These are phyloP conservation scores for Turnera subulata DNA, from an alignment of 345 rosid species.

Conservation along the genomic window DNA sequence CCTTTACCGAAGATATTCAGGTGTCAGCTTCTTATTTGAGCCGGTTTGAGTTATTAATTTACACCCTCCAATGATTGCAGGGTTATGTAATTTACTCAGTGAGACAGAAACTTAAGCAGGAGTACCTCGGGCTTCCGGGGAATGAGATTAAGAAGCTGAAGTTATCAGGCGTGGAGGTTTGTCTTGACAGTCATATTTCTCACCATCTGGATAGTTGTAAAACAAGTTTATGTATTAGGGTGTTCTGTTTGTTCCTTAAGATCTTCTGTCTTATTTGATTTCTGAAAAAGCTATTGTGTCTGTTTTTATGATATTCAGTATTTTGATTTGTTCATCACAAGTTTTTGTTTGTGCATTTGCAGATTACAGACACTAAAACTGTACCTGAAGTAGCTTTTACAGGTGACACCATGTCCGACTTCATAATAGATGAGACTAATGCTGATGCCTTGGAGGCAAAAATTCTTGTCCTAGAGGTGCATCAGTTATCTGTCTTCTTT, in stretches of 20 bases:
- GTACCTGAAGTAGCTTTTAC: slow-evolving; percentile 90
- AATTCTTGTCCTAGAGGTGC: slow-evolving; percentile 90
- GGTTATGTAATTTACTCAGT: slow-evolving; percentile 81
- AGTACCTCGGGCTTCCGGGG: slow-evolving; percentile 66
- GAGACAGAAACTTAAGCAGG: slow-evolving; percentile 71
- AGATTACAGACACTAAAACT: slow-evolving; percentile 67
- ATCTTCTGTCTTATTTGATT: too few relatives aligned
- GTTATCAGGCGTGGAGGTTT: slow-evolving; percentile 77
- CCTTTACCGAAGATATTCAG: neutral
- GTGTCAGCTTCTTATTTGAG: neutral
- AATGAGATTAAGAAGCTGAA: slow-evolving; percentile 74
- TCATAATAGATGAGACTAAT: slow-evolving; percentile 57
- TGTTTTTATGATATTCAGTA: too few relatives aligned
- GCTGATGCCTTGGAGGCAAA: slow-evolving; percentile 70
- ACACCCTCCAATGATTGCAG: slow-evolving; percentile 31
- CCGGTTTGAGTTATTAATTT: neutral
- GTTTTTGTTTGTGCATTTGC: slow-evolving; percentile 23
- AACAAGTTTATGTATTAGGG: too few relatives aligned
- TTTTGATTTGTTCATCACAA: neutral
- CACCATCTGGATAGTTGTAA: too few relatives aligned
- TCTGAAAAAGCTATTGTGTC: too few relatives aligned
- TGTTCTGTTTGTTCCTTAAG: neutral
- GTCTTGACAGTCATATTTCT: slow-evolving; percentile 19
- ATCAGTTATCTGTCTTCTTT: too few relatives aligned
- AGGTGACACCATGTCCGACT: slow-evolving; percentile 85